phyloP scores from a whole-genome alignment of 2,329 filamentous ascomycete species.

The Rasamsonia emersonii region DNA sequence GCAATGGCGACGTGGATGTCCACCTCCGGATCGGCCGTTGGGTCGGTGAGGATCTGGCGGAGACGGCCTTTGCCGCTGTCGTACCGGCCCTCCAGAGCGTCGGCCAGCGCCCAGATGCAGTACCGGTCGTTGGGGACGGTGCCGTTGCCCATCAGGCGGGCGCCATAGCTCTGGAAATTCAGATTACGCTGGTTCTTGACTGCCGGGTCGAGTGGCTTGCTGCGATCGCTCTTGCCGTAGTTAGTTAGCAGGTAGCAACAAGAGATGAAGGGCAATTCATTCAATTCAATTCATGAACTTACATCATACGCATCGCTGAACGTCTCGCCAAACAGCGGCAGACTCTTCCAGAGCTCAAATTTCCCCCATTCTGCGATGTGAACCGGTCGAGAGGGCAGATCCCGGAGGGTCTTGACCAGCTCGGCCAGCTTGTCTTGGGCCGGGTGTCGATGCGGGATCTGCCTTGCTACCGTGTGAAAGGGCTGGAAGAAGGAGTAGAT shows the following conservation, averaged over 20 bases:
- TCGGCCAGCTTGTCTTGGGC: background rate
- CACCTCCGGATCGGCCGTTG: slow-evolving; percentile 2
- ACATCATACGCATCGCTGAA: slow-evolving; percentile 1
- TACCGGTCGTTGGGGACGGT: background rate
- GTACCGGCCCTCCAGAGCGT: slow-evolving; percentile 6
- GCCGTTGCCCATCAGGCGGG: background rate
- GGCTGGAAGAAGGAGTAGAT: slow-evolving; percentile 1
- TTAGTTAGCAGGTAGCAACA: no score
- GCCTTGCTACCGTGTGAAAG: background rate
- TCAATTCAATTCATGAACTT: no score
- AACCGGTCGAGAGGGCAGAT: background rate
- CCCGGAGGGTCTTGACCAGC: background rate
- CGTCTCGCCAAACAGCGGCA: background rate
- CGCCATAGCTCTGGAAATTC: background rate
- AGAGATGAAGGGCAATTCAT: no score
- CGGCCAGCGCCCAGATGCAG: slow-evolving; percentile 3
- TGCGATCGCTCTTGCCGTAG: background rate
- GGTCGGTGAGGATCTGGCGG: slow-evolving; percentile 6
- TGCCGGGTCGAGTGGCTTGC: background rate
- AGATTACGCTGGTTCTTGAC: background rate
- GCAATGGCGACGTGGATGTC: slow-evolving; percentile 2
- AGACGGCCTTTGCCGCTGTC: slow-evolving; percentile 5
- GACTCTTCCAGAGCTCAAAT: background rate
- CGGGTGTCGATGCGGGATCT: background rate
- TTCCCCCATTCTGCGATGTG: slow-evolving; percentile 1